These are phyloP conservation scores for Phaffia australis DNA, from an alignment of 768 basidiomycete genomes.

Conservation along the genomic window DNA sequence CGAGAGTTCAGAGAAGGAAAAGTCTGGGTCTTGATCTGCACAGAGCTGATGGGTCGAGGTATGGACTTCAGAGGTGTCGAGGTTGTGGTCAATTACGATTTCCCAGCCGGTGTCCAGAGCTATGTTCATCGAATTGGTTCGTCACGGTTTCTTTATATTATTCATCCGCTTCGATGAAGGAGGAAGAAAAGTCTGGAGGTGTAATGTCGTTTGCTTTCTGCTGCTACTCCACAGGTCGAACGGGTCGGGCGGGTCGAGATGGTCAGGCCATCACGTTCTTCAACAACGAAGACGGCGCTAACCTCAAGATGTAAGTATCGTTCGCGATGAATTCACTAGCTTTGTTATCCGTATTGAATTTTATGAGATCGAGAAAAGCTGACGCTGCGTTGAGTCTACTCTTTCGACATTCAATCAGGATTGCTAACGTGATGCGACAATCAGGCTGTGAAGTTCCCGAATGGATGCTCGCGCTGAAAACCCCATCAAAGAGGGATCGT, in stretches of 20 bases:
- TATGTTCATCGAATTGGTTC: slow-evolving; percentile 90
- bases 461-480: slow-evolving; percentile 88
- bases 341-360: background rate
- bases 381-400: background rate
- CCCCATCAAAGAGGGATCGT: slow-evolving; percentile 80
- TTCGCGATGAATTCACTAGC: background rate
- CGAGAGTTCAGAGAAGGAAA: slow-evolving; percentile 74
- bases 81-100: slow-evolving; percentile 75
- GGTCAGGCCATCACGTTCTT: slow-evolving; percentile 94
- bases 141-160: slow-evolving; percentile 22
- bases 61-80: slow-evolving; percentile 94
- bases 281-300: slow-evolving; percentile 83
- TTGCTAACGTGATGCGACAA: slow-evolving; percentile 89
- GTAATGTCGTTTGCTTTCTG: background rate
- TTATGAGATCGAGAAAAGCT: background rate
- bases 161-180: background rate
- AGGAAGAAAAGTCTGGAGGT: background rate
- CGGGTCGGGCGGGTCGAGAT: slow-evolving; percentile 81
- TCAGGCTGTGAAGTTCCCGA: slow-evolving; percentile 85
- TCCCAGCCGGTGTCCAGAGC: slow-evolving; percentile 87
- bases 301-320: slow-evolving; percentile 53
- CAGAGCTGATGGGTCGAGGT: slow-evolving; percentile 94
- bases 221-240: slow-evolving; percentile 53
- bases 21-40: slow-evolving; percentile 90
- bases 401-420: slow-evolving; percentile 42